Evolutionary conservation across 208 protist genomes (phyloP).

Genomic region (Leishmania gerbilli): DNA sequence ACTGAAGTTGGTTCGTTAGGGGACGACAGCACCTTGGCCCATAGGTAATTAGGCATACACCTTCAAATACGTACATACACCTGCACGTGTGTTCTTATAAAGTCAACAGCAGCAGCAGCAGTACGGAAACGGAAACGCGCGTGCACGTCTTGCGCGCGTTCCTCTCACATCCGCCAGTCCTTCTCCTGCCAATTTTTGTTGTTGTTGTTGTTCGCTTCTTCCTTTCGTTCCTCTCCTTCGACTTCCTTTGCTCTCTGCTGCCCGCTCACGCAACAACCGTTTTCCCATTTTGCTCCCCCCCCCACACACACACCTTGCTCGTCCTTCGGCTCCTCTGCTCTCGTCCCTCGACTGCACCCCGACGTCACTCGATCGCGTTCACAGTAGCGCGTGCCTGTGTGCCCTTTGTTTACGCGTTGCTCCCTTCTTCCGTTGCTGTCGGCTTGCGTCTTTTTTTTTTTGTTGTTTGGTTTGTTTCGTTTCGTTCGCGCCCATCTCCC

Average conservation of each 20-base stretch:
- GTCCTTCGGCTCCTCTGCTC: not conserved
- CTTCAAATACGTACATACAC: not conserved
- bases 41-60: not conserved
- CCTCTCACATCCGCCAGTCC: not conserved
- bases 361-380: not conserved
- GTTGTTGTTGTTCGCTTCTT: not conserved
- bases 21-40: not conserved
- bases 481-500: not conserved
- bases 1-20: slow-evolving; percentile 1
- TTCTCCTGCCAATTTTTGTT: not conserved
- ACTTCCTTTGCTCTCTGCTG: slow-evolving; percentile 1
- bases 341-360: not conserved
- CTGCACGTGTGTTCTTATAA: not conserved
- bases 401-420: not conserved
- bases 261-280: not conserved
- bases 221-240: not conserved
- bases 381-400: not conserved
- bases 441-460: not conserved
- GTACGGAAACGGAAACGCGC: not conserved
- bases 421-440: not conserved
- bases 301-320: not conserved
- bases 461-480: no score
- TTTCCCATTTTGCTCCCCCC: not conserved
- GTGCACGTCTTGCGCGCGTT: not conserved
- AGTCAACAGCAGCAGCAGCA: not conserved